These are phyloP conservation scores for Penicillium sp. DNA, from an alignment of 2,329 filamentous ascomycete genomes.

Conservation along the genomic window DNA sequence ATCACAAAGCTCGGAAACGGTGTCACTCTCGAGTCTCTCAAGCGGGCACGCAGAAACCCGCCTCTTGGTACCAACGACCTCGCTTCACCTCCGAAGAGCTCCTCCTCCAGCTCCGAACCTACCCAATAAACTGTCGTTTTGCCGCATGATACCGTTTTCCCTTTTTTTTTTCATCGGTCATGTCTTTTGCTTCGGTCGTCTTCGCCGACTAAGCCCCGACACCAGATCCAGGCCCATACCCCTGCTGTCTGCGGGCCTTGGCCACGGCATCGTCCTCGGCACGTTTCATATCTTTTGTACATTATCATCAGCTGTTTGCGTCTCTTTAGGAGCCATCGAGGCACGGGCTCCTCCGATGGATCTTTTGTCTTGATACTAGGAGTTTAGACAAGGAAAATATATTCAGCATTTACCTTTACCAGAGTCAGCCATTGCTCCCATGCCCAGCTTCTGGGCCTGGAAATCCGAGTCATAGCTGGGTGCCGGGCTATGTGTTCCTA, in stretches of 20 bases:
- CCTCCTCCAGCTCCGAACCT: slow-evolving; percentile 38
- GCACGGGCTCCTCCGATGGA: slow-evolving; percentile 1
- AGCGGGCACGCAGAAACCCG: slow-evolving; percentile 71
- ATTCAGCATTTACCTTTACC: slow-evolving; percentile 37
- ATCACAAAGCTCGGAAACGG: slow-evolving; percentile 84
- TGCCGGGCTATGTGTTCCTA: slow-evolving; percentile 45
- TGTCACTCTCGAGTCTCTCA: slow-evolving; percentile 78
- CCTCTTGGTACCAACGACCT: slow-evolving; percentile 42
- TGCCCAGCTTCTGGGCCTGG: slow-evolving; percentile 54
- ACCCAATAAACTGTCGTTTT: slow-evolving; percentile 33
- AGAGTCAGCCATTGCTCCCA: slow-evolving; percentile 50
- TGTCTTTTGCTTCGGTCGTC: slow-evolving; percentile 12
- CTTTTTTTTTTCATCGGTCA: slow-evolving; percentile 14
- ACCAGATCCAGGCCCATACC: slow-evolving; percentile 55
- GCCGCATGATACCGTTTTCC: slow-evolving; percentile 11
- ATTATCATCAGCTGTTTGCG: slow-evolving; percentile 42
- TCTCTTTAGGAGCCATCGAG: slow-evolving; percentile 16
- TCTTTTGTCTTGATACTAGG: slow-evolving; percentile 27
- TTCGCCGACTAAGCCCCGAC: slow-evolving; percentile 51
- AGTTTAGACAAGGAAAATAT: slow-evolving; percentile 30
- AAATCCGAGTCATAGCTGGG: slow-evolving; percentile 54
- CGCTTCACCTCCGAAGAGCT: slow-evolving; percentile 32
- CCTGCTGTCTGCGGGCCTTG: slow-evolving; percentile 51
- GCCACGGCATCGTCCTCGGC: slow-evolving; percentile 41
- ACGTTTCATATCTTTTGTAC: slow-evolving; percentile 40